A percentile compares a stretch with the other conserved stretches of the same genome.
Evolutionary conservation across 805 yeast species (phyloP).

Genomic region (Metschnikowia koreensis): DNA sequence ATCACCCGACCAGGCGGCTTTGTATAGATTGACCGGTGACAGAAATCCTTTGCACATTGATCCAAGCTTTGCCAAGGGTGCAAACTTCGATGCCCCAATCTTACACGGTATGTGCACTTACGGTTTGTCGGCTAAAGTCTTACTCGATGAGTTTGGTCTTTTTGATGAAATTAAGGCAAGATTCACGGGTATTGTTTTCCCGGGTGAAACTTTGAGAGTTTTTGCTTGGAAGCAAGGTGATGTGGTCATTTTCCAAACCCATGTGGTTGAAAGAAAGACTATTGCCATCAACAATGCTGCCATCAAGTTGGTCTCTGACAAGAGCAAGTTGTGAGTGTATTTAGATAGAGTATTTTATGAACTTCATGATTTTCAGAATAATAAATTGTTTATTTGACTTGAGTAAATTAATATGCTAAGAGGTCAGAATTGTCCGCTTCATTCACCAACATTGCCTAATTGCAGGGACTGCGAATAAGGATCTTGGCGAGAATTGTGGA

Average conservation of each 20-base stretch:
- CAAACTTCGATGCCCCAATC: constrained; percentile 81
- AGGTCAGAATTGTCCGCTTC: not conserved
- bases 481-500: not conserved
- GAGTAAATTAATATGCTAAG: not conserved
- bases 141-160: constrained; percentile 77
- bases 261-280: constrained; percentile 72
- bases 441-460: constrained; percentile 1
- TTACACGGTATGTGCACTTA: constrained; percentile 89
- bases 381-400: not conserved
- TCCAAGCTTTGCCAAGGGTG: constrained; percentile 85
- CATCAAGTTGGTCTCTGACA: constrained; percentile 50
- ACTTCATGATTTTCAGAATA: not conserved
- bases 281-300: constrained; percentile 88
- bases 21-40: constrained; percentile 91
- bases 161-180: constrained; percentile 85
- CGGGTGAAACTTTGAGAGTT: constrained; percentile 84
- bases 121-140: constrained; percentile 76
- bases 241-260: constrained; percentile 73
- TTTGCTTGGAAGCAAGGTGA: constrained; percentile 82
- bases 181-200: constrained; percentile 88
- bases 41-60: constrained; percentile 94
- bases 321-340: constrained; percentile 35
- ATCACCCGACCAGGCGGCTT: constrained; percentile 72
- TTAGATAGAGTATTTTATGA: not conserved
- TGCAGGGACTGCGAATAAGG: not conserved